Base-by-base conservation (phyloP, 2,329 filamentous ascomycete species). In the Fusarium sp. region DNA sequence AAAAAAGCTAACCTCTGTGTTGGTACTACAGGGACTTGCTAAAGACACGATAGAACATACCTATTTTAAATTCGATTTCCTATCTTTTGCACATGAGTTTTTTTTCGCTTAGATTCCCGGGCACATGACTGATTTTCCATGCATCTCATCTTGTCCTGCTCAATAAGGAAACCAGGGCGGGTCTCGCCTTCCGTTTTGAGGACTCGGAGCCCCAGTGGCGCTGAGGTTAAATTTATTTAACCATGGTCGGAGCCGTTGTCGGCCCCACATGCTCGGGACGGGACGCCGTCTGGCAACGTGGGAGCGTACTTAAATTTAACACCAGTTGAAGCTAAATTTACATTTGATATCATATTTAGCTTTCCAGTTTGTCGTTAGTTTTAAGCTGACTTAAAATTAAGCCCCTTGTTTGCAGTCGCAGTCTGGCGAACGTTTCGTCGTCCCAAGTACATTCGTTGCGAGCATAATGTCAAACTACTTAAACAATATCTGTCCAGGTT, bases 201-300 rank as follows among this genome's bases (percentile, higher is more conserved):
- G 39, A 63, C 21, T 17, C 42, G 49, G 41, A 21, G 9, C 35
- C 40, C 41, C 40, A 35, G 37, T 50, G 37, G 43, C 43, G 33
- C 46, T 33, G 58, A 63, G 33, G 50, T 49, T 63, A 49, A 29
- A 29, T 29, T 29, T 29, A 29, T 29, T 29, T 29, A 29, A 29
- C 50, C 53, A 58, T 43, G 27, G 27, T 9, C 51, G 60, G 51
- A 45, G 45, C 52, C 27, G 39, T 37, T 13, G 23, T 35, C 59
- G 51, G 60, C 58, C 60, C 60, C 60, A 63, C 58, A 46, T 37
- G 13, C 11, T 37, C 58, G 58, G 60, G 25, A 42, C 43, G 31
- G 58, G 20, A 36, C 43, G 33, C 20, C 18, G 35, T 10, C 21
- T 40, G 43, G 33, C 31, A 17, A 35, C 13, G 21, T 25, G 23